Evolutionary conservation across 345 rosid genomes (phyloP).

Genomic region (Theobroma cacao): DNA sequence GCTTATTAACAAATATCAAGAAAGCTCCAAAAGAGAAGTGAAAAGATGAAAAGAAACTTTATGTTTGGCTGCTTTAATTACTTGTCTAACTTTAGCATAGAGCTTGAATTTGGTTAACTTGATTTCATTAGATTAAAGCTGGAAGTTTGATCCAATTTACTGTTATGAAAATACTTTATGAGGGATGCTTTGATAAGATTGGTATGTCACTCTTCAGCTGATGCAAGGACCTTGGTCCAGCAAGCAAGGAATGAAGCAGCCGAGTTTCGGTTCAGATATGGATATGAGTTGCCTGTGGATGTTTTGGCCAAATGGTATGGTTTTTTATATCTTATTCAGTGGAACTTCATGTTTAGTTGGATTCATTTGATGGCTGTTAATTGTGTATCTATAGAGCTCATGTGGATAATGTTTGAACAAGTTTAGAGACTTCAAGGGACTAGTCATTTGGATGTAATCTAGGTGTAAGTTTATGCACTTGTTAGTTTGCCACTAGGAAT

Average conservation of each 20-base stretch:
- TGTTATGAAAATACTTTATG: neutral
- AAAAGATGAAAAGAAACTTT: neutral
- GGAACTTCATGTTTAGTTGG: neutral
- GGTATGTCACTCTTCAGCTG: conserved; percentile 53
- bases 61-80: neutral
- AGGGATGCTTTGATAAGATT: neutral
- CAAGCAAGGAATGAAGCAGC: conserved; percentile 99
- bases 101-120: neutral
- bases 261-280: conserved; percentile 90
- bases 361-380: neutral
- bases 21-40: neutral
- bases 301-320: conserved; percentile 65
- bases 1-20: neutral
- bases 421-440: conserved; percentile 1
- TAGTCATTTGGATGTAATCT: neutral
- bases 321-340: neutral
- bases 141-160: neutral
- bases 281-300: conserved; percentile 98
- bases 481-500: neutral
- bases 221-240: conserved; percentile 95
- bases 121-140: neutral
- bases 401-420: conserved; percentile 6
- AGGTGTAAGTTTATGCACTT: neutral
- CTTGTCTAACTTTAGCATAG: neutral
- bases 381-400: neutral